Percentiles rank a stretch among this genome's conserved stretches.
Conservation (phyloP, 306 rosid genomes). For the Cucumis hystrix region DNA sequence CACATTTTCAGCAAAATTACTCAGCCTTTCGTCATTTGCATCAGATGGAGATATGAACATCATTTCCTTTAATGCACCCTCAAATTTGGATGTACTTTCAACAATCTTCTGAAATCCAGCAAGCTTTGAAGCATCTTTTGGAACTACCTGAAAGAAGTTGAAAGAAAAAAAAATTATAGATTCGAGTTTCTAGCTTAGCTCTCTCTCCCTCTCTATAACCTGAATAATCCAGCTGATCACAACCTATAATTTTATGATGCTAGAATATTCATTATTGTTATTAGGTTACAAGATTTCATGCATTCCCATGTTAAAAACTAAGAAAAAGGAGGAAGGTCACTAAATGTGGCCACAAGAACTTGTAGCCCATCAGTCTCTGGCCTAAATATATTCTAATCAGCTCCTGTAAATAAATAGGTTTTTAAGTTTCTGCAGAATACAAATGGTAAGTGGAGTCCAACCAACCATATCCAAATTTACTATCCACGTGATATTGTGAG, state of each 20-base stretch:
- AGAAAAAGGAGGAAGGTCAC: neutral
- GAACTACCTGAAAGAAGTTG: slow-evolving; percentile 61
- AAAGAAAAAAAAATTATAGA: neutral
- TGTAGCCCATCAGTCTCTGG: neutral
- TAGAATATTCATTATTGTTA: neutral
- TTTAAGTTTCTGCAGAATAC: neutral
- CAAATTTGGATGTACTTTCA: slow-evolving; percentile 55
- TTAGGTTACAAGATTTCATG: neutral
- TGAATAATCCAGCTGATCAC: neutral
- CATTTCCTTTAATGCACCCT: slow-evolving; percentile 51
- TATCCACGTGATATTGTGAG: neutral
- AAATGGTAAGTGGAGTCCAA: neutral
- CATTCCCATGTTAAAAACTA: neutral
- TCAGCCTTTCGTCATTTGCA: slow-evolving; percentile 50
- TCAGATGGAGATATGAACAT: slow-evolving; percentile 62
- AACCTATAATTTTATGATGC: neutral
- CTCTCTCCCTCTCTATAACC: neutral
- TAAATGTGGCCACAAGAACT: neutral
- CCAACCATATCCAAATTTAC: slow-evolving; percentile 1
- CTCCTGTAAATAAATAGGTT: neutral
- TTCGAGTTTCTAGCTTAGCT: neutral
- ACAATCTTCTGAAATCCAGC: slow-evolving; percentile 73
- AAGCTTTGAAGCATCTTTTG: slow-evolving; percentile 91
- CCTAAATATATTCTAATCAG: neutral
- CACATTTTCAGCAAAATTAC: slow-evolving; percentile 71